phyloP scores from a whole-genome alignment of 805 yeast genomes.

The Candida dendrica region DNA sequence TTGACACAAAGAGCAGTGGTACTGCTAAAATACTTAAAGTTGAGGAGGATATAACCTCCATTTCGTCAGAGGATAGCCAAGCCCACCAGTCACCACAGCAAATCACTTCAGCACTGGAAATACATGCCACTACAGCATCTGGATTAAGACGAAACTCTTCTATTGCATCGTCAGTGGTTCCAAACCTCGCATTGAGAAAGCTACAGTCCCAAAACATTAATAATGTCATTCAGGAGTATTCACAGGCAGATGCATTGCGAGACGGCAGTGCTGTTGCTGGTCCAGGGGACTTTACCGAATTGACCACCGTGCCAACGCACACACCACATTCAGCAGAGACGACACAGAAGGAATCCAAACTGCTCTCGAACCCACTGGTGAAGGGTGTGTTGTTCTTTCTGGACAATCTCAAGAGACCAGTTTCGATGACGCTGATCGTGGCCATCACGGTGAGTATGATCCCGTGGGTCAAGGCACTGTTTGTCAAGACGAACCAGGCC shows the following conservation, averaged over 20 bases:
- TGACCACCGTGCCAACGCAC: constrained; percentile 6
- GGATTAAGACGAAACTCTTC: neutral
- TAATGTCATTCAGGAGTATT: constrained; percentile 43
- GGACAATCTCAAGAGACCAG: constrained; percentile 64
- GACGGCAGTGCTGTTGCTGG: constrained; percentile 5
- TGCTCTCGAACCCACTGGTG: constrained; percentile 2
- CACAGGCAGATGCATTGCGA: constrained; percentile 16
- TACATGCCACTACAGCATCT: neutral
- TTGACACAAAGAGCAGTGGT: neutral
- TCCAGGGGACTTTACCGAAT: constrained; percentile 16
- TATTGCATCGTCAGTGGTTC: neutral
- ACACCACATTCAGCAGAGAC: neutral
- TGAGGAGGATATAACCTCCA: neutral
- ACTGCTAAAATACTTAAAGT: neutral
- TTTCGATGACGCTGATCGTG: constrained; percentile 59
- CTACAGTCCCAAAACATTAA: constrained; percentile 32
- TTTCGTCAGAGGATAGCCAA: neutral
- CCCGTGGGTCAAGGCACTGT: constrained; percentile 79
- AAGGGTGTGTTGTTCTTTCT: constrained; percentile 25
- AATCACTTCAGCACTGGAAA: neutral
- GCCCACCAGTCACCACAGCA: neutral
- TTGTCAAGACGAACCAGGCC: constrained; percentile 39
- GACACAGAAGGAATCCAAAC: neutral
- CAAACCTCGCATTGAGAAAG: constrained; percentile 1
- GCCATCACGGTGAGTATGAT: constrained; percentile 70